Base-by-base conservation (phyloP, 2,329 filamentous ascomycete species). In the Monascus ruber region DNA sequence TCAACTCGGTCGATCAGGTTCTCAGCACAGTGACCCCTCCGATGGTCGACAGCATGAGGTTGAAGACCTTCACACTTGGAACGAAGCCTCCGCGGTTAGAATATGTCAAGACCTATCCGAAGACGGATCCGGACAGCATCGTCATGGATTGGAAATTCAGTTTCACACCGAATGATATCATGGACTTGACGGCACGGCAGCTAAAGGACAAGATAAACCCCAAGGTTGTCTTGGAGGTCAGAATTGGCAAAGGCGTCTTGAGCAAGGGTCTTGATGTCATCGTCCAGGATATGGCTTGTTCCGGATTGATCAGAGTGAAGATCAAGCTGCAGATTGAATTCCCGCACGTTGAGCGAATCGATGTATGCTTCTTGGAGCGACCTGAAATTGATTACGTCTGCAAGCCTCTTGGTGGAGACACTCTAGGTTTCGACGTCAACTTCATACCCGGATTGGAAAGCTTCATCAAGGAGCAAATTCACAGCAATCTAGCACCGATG, bases 91-190 rank as follows among this genome's bases (percentile, higher is more conserved):
- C 93, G 5, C 80, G 91, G 26, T 77, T 98, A 71, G 91, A 98
- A 65, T 88, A 96, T 56, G 91, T 98, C 63, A 96, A 94, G 71
- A 94, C 91, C 0, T 95, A 98, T 53, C 89, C 89, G 42, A 94
- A 91, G 63, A 85, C 85, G 1, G 86, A 95, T 51, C 88, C 95
- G 47, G 91, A 98, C 56, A 81, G 88, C 42, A 86, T 98, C 33
- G 77, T 96, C 55, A 98, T 98, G 91, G 91, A 98, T 60, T 98
- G 91, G 91, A 94, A 94, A 56, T 98, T 98, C 65, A 96, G 89
- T 72, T 98, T 98, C 68, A 96, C 85, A 0, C 91, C 91, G 28
- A 96, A 91, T 50, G 93, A 98, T 62, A 84, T 77, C 2, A 80
- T 84, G 49, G 91, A 98, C 62, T 78, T 98, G 74, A 98, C 91